Percentiles rank a stretch among this genome's conserved stretches.
phyloP scores from a whole-genome alignment of 2,329 filamentous ascomycete species.

The Penicillium sp. region DNA sequence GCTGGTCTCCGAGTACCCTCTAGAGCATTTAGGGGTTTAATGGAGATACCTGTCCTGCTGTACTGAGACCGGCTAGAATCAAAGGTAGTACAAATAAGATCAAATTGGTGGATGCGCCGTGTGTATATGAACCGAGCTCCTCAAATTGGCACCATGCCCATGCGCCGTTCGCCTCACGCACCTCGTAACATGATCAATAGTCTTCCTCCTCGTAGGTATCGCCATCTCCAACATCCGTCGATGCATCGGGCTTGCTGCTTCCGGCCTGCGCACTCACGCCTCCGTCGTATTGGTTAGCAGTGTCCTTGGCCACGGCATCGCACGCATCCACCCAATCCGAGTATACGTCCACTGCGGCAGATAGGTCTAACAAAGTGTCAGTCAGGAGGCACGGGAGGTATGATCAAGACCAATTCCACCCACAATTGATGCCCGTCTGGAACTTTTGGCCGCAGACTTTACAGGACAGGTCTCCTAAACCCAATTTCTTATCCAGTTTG shows the following conservation, averaged over 20 bases:
- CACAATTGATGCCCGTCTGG: conserved; percentile 90
- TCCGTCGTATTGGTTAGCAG: conserved; percentile 41
- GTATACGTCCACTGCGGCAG: conserved; percentile 90
- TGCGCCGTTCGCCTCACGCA: conserved; percentile 23
- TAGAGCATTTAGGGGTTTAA: neutral
- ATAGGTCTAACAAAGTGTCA: conserved; percentile 63
- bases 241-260: conserved; percentile 19
- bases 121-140: conserved; percentile 9
- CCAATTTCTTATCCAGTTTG: conserved; percentile 90
- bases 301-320: conserved; percentile 67
- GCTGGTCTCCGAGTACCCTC: neutral
- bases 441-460: conserved; percentile 93
- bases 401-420: conserved; percentile 29
- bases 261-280: conserved; percentile 17
- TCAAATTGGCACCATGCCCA: conserved; percentile 16
- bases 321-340: conserved; percentile 98
- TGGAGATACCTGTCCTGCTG: neutral
- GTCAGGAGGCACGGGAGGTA: neutral
- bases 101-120: conserved; percentile 5
- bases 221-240: conserved; percentile 14
- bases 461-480: conserved; percentile 80
- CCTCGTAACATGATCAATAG: conserved; percentile 23
- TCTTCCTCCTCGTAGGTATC: conserved; percentile 33
- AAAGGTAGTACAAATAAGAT: neutral
- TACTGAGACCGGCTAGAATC: neutral